Conservation (phyloP, 2,329 filamentous ascomycete genomes). For the Microdochium bolleyi region DNA sequence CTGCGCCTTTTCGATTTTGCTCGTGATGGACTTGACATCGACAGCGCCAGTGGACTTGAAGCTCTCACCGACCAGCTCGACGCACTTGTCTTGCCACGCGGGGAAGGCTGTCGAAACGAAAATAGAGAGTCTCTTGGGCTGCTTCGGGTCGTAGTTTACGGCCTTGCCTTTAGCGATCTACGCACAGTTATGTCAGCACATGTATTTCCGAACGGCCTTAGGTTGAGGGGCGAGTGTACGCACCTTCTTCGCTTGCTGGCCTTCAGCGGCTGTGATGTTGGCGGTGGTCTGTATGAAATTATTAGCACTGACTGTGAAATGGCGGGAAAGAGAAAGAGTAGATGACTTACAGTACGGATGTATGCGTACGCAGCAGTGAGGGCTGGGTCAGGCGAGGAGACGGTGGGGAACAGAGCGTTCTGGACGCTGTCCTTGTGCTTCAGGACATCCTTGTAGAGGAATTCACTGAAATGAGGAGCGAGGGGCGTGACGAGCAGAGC, state of each 20-base stretch:
- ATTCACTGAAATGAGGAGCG: slow-evolving; percentile 88
- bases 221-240: not conserved
- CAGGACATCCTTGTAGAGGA: slow-evolving; percentile 89
- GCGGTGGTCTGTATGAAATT: slow-evolving; percentile 46
- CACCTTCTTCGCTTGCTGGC: slow-evolving; percentile 70
- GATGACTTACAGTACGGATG: slow-evolving; percentile 40
- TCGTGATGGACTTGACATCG: slow-evolving; percentile 46
- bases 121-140: slow-evolving; percentile 85
- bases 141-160: slow-evolving; percentile 77
- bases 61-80: slow-evolving; percentile 66
- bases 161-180: slow-evolving; percentile 83
- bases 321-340: not conserved
- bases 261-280: slow-evolving; percentile 81
- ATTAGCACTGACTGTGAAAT: not conserved
- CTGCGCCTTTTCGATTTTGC: slow-evolving; percentile 67
- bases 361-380: slow-evolving; percentile 79
- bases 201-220: not conserved
- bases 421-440: slow-evolving; percentile 71
- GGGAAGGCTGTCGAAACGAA: slow-evolving; percentile 77
- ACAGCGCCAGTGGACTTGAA: slow-evolving; percentile 44
- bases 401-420: slow-evolving; percentile 65
- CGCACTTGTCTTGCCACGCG: slow-evolving; percentile 85
- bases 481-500: slow-evolving; percentile 75
- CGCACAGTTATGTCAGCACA: not conserved
- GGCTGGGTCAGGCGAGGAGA: slow-evolving; percentile 54